These are phyloP conservation scores for Crithidia acanthocephali DNA, from an alignment of 208 protist species.

Conservation along the genomic window DNA sequence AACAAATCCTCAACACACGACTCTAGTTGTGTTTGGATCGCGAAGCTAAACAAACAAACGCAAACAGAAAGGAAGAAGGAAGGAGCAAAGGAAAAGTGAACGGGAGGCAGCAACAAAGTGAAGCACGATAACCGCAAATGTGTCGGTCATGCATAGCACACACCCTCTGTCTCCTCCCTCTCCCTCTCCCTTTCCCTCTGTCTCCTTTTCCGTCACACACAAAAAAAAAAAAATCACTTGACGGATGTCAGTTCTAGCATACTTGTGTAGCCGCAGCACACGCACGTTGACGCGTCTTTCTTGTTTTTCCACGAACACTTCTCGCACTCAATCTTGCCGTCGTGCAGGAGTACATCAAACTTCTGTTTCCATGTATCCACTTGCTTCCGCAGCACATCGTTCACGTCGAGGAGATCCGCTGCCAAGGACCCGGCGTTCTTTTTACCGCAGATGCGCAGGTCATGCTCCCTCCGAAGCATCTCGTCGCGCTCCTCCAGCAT, in stretches of 20 bases:
- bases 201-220: background rate
- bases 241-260: constrained; percentile 25
- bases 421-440: constrained; percentile 66
- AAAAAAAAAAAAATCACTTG: constrained; percentile 5
- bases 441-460: constrained; percentile 61
- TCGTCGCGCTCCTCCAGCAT: constrained; percentile 67
- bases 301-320: constrained; percentile 67
- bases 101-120: no score
- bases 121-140: background rate
- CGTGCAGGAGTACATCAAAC: constrained; percentile 55
- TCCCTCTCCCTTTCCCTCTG: background rate
- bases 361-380: constrained; percentile 55
- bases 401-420: constrained; percentile 63
- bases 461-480: constrained; percentile 65
- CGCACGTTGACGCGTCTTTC: constrained; percentile 47
- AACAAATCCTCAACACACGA: no score
- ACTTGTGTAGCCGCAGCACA: constrained; percentile 66
- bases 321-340: constrained; percentile 80
- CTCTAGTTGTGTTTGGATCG: no score
- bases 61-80: no score
- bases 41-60: no score
- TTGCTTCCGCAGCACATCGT: constrained; percentile 59
- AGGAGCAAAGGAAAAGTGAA: no score
- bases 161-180: no score
- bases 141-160: background rate